Conservation (phyloP, 202 grass and related monocot genomes). For the Cymbopogon flexuosus region DNA sequence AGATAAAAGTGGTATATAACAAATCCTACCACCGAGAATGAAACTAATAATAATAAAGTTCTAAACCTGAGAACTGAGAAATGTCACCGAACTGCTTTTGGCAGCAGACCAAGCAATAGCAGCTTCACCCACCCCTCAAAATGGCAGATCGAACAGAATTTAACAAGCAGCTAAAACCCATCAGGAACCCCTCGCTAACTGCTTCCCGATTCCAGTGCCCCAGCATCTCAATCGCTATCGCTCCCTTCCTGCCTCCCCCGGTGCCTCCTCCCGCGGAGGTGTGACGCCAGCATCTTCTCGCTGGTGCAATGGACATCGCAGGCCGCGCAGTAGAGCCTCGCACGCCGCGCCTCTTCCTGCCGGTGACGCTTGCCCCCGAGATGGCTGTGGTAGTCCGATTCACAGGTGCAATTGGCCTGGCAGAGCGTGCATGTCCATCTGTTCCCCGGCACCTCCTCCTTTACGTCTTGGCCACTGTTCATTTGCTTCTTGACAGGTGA, state of each 20-base stretch:
- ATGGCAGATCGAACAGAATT: background rate
- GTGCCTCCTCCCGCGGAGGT: constrained; percentile 10
- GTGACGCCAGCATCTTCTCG: background rate
- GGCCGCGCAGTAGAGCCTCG: background rate
- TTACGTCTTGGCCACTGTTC: background rate
- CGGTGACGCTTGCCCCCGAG: background rate
- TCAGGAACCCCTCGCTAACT: background rate
- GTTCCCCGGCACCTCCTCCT: background rate
- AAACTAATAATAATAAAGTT: background rate
- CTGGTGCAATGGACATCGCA: background rate
- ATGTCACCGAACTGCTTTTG: background rate
- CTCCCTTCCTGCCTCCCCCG: background rate
- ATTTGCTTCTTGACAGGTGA: constrained; percentile 11
- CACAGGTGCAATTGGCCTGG: background rate
- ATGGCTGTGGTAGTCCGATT: background rate
- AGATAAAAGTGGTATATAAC: no score
- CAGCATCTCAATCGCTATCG: background rate
- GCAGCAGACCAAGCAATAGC: background rate
- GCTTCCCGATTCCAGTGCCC: no score
- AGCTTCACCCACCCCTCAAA: background rate
- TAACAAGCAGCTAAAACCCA: no score
- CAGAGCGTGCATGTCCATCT: background rate
- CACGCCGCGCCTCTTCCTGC: background rate
- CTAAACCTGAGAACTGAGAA: background rate
- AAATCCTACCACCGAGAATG: no score